A percentile compares a stretch with the other conserved stretches of the same genome.
Evolutionary conservation across 768 basidiomycete genomes (phyloP).

Genomic region (Myochromella boudieri): DNA sequence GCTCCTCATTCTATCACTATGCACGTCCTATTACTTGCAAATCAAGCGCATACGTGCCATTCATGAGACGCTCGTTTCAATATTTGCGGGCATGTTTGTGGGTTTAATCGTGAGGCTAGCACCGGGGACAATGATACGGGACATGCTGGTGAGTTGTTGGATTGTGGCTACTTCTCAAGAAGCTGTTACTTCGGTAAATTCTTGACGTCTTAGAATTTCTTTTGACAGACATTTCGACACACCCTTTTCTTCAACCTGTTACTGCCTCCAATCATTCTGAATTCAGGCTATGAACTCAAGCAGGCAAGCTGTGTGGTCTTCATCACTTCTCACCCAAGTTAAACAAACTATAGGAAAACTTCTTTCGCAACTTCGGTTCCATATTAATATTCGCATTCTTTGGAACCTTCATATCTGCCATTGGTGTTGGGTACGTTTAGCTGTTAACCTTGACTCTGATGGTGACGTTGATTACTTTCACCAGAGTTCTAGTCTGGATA

Average conservation of each 20-base stretch:
- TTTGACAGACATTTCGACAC: constrained; percentile 86
- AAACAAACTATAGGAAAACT: constrained; percentile 73
- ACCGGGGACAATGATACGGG: constrained; percentile 91
- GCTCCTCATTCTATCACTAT: constrained; percentile 90
- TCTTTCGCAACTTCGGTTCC: constrained; percentile 97
- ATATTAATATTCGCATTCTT: constrained; percentile 92
- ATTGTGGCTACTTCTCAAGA: neutral
- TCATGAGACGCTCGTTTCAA: constrained; percentile 94
- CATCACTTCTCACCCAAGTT: neutral
- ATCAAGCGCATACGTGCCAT: constrained; percentile 93
- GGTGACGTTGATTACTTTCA: constrained; percentile 44
- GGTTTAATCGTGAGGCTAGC: constrained; percentile 87
- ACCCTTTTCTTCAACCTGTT: constrained; percentile 97
- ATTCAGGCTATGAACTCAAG: constrained; percentile 96
- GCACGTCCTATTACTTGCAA: constrained; percentile 97
- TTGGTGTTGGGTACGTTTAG: constrained; percentile 90
- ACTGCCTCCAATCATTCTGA: constrained; percentile 97
- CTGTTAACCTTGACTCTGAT: neutral
- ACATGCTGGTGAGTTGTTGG: constrained; percentile 83
- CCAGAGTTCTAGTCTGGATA: constrained; percentile 89
- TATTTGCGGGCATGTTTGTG: constrained; percentile 95
- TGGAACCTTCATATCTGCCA: constrained; percentile 94
- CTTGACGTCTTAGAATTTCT: neutral
- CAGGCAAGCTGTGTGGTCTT: constrained; percentile 55
- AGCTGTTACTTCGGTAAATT: neutral